Percentiles rank a stretch among this genome's conserved stretches.
Conservation (phyloP, 75 land plant species). For the Cunninghamia lanceolata region DNA sequence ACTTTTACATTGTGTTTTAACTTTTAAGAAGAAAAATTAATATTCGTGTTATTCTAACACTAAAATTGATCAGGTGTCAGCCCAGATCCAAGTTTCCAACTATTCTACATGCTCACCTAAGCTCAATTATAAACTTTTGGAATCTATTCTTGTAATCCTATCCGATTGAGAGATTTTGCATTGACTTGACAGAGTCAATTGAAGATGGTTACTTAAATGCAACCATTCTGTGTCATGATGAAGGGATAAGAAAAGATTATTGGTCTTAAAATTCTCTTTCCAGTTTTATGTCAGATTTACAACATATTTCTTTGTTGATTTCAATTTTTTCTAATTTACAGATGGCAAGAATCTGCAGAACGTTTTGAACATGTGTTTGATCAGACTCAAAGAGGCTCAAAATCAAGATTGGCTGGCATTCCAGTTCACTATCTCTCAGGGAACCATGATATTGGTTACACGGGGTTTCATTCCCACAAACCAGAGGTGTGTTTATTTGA, state of each 20-base stretch:
- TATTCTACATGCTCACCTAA: background rate
- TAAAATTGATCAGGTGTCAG: background rate
- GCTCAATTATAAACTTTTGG: background rate
- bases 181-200: background rate
- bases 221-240: background rate
- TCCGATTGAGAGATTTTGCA: background rate
- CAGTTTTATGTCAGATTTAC: background rate
- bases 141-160: background rate
- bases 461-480: constrained; percentile 33
- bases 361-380: constrained; percentile 81
- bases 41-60: background rate
- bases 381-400: constrained; percentile 43
- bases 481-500: constrained; percentile 52
- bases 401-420: constrained; percentile 13
- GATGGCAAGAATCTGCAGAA: constrained; percentile 72
- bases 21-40: background rate
- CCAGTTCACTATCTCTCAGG: constrained; percentile 67
- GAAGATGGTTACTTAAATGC: background rate
- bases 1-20: background rate
- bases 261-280: background rate
- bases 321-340: constrained; percentile 18
- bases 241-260: background rate
- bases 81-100: background rate
- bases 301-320: background rate
- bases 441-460: constrained; percentile 90